Evolutionary conservation across 192 early-diverging fungal genomes (phyloP), one percentile per base, ranked within the genome.

Genomic region (Rhizophagus clarus): DNA sequence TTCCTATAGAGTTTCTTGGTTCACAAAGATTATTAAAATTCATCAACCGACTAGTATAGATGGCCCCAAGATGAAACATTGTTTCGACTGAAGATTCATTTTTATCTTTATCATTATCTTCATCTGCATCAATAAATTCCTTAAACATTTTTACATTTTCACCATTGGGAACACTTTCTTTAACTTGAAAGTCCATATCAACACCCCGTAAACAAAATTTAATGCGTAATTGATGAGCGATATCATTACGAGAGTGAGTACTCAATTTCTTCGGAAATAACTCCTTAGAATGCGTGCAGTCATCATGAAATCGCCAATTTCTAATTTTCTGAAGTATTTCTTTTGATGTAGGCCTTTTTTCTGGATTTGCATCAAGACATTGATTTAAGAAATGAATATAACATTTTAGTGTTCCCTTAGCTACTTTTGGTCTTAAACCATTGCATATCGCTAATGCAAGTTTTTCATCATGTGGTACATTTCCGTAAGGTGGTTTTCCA

Each of bases 401-500:
- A 74, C 26, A 74, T 49, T 76, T 20, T 17, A 37, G 74, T 1
- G 74, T 76, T 15, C 22, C 61, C 1, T 42, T 28, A 63, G 37
- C 15, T 62, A 76, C 11, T 22, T n/a, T 24, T 5, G 61, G 74
- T 12, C 74, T 15, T 28, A 63, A 37, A 37, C 74, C 61, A 63
- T 76, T 14, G 20, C 56, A 61, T 11, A 76, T 76, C 28, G 61
- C 34, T 24, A 42, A 15, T 24, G 61, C 61, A n/a, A 76, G 32
- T 1, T 28, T 10, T 63, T 34, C 7, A 20, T 76, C 40, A 64
- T 76, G 74, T 32, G 61, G 34, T 45, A 29, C 8, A 28, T 64
- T 61, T 24, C 11, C 14, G 3, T 83, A 86, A 11, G 85, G 85
- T 20, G 79, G 81, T 32, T 80, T 51, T 67, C 82, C 82, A 20